phyloP scores from a whole-genome alignment of 169 alveolate genomes.

The Theileria parva region DNA sequence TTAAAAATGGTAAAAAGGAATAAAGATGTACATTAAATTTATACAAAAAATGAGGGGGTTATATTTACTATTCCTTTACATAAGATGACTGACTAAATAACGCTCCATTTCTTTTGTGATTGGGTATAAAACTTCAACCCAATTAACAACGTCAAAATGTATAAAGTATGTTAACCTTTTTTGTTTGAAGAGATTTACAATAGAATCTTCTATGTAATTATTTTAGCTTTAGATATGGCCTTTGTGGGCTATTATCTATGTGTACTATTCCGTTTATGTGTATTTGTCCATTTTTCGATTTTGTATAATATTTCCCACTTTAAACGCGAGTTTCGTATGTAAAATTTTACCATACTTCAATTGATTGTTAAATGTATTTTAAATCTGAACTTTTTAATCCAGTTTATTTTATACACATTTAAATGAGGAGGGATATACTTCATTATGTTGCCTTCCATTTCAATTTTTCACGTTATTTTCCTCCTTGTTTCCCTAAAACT shows the following conservation, averaged over 20 bases:
- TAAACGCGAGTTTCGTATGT: background rate
- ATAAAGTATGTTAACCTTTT: background rate
- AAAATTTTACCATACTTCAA: background rate
- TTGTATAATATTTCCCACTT: background rate
- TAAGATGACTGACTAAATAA: background rate
- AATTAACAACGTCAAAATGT: constrained; percentile 12
- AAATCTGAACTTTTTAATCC: background rate
- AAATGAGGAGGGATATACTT: background rate
- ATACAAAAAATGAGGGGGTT: background rate
- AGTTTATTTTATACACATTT: constrained; percentile 5
- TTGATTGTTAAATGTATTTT: background rate
- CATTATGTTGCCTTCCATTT: constrained; percentile 20
- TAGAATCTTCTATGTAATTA: background rate
- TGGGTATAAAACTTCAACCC: constrained; percentile 12
- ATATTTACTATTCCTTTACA: background rate
- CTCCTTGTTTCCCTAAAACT: background rate
- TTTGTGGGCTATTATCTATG: background rate
- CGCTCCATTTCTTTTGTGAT: background rate
- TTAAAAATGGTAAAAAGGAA: background rate
- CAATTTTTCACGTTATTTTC: background rate
- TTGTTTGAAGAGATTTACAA: background rate
- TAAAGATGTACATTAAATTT: background rate
- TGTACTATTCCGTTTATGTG: background rate
- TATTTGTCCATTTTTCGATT: constrained; percentile 1
- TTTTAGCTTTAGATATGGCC: background rate